phyloP scores from a whole-genome alignment of 2,329 filamentous ascomycete genomes.

The Endocalyx cinctus region DNA sequence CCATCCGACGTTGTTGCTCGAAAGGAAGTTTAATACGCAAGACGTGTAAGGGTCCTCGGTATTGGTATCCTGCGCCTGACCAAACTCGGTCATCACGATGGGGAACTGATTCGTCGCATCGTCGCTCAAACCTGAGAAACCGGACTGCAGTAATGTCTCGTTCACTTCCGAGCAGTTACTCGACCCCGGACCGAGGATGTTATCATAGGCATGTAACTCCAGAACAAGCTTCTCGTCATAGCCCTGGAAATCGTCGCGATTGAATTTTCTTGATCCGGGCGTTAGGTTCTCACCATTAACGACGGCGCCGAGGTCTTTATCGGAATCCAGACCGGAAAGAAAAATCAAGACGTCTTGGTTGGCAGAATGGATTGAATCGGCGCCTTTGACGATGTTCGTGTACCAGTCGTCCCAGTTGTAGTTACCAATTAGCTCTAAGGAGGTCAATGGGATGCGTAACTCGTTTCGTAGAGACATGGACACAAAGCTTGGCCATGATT shows the following conservation, averaged over 20 bases:
- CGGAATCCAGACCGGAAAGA: conserved; percentile 53
- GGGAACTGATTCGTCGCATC: conserved; percentile 37
- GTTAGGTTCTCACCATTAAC: conserved; percentile 42
- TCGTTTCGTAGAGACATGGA: conserved; percentile 51
- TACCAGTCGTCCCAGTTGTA: conserved; percentile 58
- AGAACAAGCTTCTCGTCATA: conserved; percentile 52
- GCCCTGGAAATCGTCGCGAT: conserved; percentile 38
- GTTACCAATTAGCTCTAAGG: conserved; percentile 19
- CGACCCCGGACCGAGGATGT: conserved; percentile 26
- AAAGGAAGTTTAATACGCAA: conserved; percentile 46
- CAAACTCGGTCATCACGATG: conserved; percentile 49
- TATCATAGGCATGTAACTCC: conserved; percentile 58
- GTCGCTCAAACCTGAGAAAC: conserved; percentile 44
- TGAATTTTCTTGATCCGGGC: conserved; percentile 41
- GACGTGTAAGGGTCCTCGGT: conserved; percentile 44
- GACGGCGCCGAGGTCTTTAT: conserved; percentile 47
- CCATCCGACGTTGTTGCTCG: conserved; percentile 46
- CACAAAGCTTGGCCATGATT: conserved; percentile 42
- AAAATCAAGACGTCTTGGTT: conserved; percentile 51
- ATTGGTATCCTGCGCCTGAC: conserved; percentile 44
- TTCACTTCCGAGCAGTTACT: conserved; percentile 41
- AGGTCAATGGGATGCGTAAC: conserved; percentile 37
- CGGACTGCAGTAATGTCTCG: conserved; percentile 41
- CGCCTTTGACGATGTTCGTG: conserved; percentile 41
- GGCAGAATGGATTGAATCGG: conserved; percentile 44